Conservation (phyloP, 345 rosid genomes). For the Conringia planisiliqua region DNA sequence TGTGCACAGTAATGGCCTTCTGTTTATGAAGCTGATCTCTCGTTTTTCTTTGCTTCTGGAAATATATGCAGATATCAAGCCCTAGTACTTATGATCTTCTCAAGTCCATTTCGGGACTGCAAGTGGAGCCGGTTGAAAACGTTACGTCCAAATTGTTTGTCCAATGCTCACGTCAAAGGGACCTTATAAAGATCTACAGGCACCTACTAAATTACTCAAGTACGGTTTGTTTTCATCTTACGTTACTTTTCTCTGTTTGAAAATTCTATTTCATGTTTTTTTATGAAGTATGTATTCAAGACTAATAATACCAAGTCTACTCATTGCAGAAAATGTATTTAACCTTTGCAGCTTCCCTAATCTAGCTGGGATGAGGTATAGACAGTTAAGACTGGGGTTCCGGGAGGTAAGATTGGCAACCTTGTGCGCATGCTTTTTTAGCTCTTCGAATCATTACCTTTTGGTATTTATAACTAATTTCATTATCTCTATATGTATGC, state of each 20-base stretch:
- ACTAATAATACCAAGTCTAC: constrained; percentile 33
- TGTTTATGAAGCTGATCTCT: not conserved
- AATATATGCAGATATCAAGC: constrained; percentile 65
- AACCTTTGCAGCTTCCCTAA: constrained; percentile 80
- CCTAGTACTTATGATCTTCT: constrained; percentile 78
- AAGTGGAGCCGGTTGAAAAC: constrained; percentile 88
- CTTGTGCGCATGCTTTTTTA: constrained; percentile 1
- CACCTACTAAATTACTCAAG: constrained; percentile 94
- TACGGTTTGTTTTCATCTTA: constrained; percentile 35
- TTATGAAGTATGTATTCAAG: not conserved
- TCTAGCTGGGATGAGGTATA: constrained; percentile 60
- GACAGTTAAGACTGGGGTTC: constrained; percentile 68
- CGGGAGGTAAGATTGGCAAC: constrained; percentile 51
- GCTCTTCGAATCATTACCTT: not conserved
- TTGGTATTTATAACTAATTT: not conserved
- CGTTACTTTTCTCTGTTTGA: not conserved
- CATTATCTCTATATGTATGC: constrained; percentile 7
- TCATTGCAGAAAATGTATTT: constrained; percentile 86
- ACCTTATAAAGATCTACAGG: constrained; percentile 87
- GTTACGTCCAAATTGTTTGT: constrained; percentile 90
- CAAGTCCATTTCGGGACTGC: constrained; percentile 80
- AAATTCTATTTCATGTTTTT: not conserved
- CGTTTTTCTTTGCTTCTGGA: constrained; percentile 3
- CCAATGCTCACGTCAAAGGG: constrained; percentile 93
- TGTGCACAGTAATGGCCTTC: not conserved